phyloP scores from a whole-genome alignment of 805 yeast species.

The Pichia cephalocereana region DNA sequence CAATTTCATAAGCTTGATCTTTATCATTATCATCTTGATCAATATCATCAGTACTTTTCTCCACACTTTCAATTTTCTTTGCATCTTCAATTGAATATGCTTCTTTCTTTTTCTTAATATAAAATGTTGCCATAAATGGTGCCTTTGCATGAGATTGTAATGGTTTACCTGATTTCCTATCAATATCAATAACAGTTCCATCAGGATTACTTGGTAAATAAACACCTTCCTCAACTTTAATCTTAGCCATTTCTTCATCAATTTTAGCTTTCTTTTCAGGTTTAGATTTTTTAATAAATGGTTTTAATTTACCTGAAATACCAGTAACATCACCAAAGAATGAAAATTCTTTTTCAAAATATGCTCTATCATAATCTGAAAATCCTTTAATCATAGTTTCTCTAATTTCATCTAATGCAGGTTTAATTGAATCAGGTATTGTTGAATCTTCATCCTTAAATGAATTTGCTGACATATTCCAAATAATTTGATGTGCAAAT shows the following conservation, averaged over 20 bases:
- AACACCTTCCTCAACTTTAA: slow-evolving; percentile 69
- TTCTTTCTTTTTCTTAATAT: slow-evolving; percentile 43
- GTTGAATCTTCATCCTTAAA: slow-evolving; percentile 83
- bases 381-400: slow-evolving; percentile 54
- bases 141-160: slow-evolving; percentile 98
- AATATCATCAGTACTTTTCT: slow-evolving; percentile 18
- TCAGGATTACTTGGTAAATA: slow-evolving; percentile 96
- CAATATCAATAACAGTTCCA: slow-evolving; percentile 87
- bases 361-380: slow-evolving; percentile 48
- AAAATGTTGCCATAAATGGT: slow-evolving; percentile 95
- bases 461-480: slow-evolving; percentile 95
- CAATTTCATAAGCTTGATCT: slow-evolving; percentile 10
- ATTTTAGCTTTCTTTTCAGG: slow-evolving; percentile 94
- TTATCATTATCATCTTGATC: slow-evolving; percentile 30
- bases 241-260: slow-evolving; percentile 87
- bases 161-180: slow-evolving; percentile 87
- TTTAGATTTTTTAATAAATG: slow-evolving; percentile 86
- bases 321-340: slow-evolving; percentile 88
- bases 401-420: slow-evolving; percentile 67
- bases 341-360: slow-evolving; percentile 74
- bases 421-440: slow-evolving; percentile 74
- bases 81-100: background rate
- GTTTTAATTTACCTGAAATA: slow-evolving; percentile 91
- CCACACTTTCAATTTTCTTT: background rate
- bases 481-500: slow-evolving; percentile 94